Evolutionary conservation across 2,329 filamentous ascomycete species (phyloP).

Genomic region (Sclerotinia trifoliorum): DNA sequence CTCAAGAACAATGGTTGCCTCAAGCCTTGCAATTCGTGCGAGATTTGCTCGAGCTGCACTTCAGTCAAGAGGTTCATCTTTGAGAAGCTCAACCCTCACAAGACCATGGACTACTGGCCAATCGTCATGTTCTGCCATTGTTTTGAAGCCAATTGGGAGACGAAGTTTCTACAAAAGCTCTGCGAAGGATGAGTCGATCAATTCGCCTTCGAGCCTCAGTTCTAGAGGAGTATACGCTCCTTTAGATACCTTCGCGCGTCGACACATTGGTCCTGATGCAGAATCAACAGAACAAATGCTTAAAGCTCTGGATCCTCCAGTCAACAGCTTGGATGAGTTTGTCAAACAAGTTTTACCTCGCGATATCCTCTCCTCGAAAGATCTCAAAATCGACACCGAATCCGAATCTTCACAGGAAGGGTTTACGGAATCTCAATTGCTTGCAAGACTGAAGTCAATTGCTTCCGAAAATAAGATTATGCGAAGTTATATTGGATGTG

Average conservation of each 20-base stretch:
- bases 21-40: constrained; percentile 31
- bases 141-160: constrained; percentile 27
- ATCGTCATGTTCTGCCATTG: constrained; percentile 26
- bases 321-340: constrained; percentile 74
- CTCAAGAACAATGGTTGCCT: constrained; percentile 32
- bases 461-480: constrained; percentile 59
- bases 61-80: constrained; percentile 26
- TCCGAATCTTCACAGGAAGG: constrained; percentile 38
- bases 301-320: constrained; percentile 71
- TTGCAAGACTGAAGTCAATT: constrained; percentile 53
- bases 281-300: constrained; percentile 75
- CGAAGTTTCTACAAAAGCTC: constrained; percentile 40
- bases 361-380: constrained; percentile 69
- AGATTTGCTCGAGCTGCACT: constrained; percentile 31
- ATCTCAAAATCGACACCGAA: constrained; percentile 55
- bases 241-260: constrained; percentile 64
- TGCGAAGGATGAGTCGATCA: constrained; percentile 35
- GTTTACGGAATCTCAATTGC: constrained; percentile 57
- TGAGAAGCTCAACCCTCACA: constrained; percentile 27
- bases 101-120: constrained; percentile 32
- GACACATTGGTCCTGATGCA: constrained; percentile 83
- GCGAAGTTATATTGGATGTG: constrained; percentile 75
- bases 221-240: constrained; percentile 45
- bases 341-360: constrained; percentile 78
- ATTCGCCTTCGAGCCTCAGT: constrained; percentile 24